Evolutionary conservation across 805 yeast genomes (phyloP).

Genomic region (Ogataea methanolica): DNA sequence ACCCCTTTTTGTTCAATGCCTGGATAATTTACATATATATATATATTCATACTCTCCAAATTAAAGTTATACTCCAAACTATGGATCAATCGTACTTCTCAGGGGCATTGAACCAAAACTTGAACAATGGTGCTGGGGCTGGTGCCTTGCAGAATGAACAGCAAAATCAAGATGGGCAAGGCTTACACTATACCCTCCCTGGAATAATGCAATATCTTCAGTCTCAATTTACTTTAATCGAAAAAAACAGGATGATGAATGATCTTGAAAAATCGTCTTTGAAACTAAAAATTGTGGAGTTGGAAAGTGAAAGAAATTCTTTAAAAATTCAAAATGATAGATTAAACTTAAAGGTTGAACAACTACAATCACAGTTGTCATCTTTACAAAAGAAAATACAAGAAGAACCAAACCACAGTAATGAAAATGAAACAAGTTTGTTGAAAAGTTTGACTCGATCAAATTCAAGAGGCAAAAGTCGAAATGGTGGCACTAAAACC

Average conservation of each 20-base stretch:
- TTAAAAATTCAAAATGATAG: slow-evolving; percentile 38
- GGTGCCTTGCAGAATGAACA: not conserved
- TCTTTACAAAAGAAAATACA: not conserved
- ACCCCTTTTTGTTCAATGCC: too few species aligned
- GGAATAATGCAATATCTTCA: slow-evolving; percentile 58
- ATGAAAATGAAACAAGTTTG: slow-evolving; percentile 2
- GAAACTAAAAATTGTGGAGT: slow-evolving; percentile 45
- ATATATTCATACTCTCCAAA: too few species aligned
- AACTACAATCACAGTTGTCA: slow-evolving; percentile 31
- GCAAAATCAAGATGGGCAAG: not conserved
- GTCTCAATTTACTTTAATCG: slow-evolving; percentile 49
- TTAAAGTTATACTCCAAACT: not conserved
- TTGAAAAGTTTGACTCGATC: slow-evolving; percentile 4
- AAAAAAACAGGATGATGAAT: slow-evolving; percentile 41
- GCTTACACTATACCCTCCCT: slow-evolving; percentile 41
- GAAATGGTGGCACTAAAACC: slow-evolving; percentile 5
- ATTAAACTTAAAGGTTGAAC: slow-evolving; percentile 34
- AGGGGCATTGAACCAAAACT: slow-evolving; percentile 7
- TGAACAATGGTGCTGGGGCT: not conserved
- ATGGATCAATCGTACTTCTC: slow-evolving; percentile 19
- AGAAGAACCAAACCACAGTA: not conserved
- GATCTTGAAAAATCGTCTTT: slow-evolving; percentile 48
- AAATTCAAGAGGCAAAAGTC: slow-evolving; percentile 9
- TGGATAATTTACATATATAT: too few species aligned
- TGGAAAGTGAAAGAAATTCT: slow-evolving; percentile 49